Percentiles rank a stretch among this genome's conserved stretches.
Conservation (phyloP, 768 basidiomycete species). For the Inosperma sp. region DNA sequence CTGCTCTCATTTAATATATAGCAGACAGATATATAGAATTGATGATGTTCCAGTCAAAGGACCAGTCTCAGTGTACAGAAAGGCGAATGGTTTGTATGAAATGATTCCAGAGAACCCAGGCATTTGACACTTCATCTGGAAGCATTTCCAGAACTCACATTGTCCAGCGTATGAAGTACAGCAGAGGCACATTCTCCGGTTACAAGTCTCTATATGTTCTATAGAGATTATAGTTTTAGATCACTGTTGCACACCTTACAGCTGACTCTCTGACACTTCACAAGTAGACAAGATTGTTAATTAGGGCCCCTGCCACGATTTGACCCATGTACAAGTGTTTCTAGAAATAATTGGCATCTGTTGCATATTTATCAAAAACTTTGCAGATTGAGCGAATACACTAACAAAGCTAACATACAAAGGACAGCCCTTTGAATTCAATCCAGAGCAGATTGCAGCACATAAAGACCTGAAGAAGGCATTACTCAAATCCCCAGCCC, state of each 20-base stretch:
- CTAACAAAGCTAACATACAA: conserved; percentile 26
- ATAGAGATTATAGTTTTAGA: neutral
- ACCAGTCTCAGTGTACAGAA: conserved; percentile 14
- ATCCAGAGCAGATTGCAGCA: conserved; percentile 20
- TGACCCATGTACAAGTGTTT: conserved; percentile 27
- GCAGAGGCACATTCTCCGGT: conserved; percentile 28
- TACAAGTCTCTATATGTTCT: conserved; percentile 29
- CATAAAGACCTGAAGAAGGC: conserved; percentile 24
- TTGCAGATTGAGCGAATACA: conserved; percentile 16
- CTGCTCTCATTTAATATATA: too few species aligned
- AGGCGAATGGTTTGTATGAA: conserved; percentile 14
- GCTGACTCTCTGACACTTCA: neutral
- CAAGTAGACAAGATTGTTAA: conserved; percentile 24
- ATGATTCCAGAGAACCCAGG: conserved; percentile 18
- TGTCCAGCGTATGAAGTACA: conserved; percentile 25
- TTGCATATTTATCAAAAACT: conserved; percentile 31
- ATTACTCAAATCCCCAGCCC: conserved; percentile 19
- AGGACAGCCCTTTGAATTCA: conserved; percentile 32
- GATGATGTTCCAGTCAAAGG: conserved; percentile 16
- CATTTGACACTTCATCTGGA: conserved; percentile 33
- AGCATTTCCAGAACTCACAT: conserved; percentile 26
- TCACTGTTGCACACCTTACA: neutral
- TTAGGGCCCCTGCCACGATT: conserved; percentile 21
- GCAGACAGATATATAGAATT: too few species aligned
- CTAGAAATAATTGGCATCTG: conserved; percentile 26